Percentiles rank a stretch among this genome's conserved stretches.
These are phyloP conservation scores for Leccinum pellstonianum DNA, from an alignment of 768 basidiomycete species.

Conservation along the genomic window DNA sequence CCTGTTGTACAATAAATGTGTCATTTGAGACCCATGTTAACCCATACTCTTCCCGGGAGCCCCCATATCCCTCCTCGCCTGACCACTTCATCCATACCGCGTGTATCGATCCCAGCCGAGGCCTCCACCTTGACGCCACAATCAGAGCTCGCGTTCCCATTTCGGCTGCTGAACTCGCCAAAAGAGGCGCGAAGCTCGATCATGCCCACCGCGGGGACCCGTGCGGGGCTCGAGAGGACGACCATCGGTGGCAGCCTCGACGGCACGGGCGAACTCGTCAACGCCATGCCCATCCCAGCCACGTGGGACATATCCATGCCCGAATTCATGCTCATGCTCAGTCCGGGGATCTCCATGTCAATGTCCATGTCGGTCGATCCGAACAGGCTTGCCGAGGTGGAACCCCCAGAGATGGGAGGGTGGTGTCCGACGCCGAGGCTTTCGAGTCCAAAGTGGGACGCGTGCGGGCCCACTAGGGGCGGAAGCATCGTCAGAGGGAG, in stretches of 20 bases:
- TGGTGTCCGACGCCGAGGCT: constrained; percentile 29
- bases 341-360: constrained; percentile 36
- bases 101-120: constrained; percentile 45
- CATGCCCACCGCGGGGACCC: constrained; percentile 60
- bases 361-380: constrained; percentile 34
- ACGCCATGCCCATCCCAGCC: constrained; percentile 28
- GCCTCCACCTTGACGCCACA: constrained; percentile 28
- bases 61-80: constrained; percentile 72
- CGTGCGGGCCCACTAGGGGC: constrained; percentile 17
- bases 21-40: constrained; percentile 15
- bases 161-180: constrained; percentile 40
- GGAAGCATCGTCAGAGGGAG: constrained; percentile 43
- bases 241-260: constrained; percentile 50
- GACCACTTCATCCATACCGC: constrained; percentile 65
- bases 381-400: constrained; percentile 29
- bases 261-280: constrained; percentile 35
- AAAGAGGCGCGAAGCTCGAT: constrained; percentile 64
- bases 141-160: constrained; percentile 15
- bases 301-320: constrained; percentile 30
- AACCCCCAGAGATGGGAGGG: constrained; percentile 22
- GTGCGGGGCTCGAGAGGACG: constrained; percentile 65
- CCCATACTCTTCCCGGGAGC: constrained; percentile 65
- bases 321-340: constrained; percentile 36
- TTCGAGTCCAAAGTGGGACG: constrained; percentile 30
- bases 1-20: constrained; percentile 1